These are phyloP conservation scores for Corylus avellana DNA, from an alignment of 306 rosid genomes.

Conservation along the genomic window DNA sequence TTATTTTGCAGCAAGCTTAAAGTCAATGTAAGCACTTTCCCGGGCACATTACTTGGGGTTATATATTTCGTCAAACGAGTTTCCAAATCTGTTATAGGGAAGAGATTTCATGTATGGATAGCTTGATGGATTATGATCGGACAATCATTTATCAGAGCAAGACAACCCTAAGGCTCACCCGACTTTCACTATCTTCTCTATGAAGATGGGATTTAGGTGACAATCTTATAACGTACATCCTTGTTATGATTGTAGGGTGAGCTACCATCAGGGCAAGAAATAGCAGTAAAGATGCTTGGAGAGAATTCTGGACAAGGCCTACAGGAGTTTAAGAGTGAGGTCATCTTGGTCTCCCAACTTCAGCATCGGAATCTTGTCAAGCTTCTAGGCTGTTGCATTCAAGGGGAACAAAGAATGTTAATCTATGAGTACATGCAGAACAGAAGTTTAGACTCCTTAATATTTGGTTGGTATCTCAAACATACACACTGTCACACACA, in stretches of 20 bases:
- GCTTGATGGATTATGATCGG: background rate
- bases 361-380: constrained; percentile 52
- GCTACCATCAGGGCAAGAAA: constrained; percentile 40
- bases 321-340: constrained; percentile 49
- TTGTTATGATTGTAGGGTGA: constrained; percentile 38
- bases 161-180: background rate
- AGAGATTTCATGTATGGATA: background rate
- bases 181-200: background rate
- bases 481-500: background rate
- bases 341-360: constrained; percentile 46
- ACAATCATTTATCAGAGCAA: background rate
- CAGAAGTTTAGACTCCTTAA: constrained; percentile 42
- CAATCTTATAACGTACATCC: background rate
- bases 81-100: background rate
- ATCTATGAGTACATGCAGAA: constrained; percentile 49
- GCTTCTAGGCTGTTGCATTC: constrained; percentile 50
- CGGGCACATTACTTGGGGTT: too few relatives aligned
- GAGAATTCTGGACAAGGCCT: constrained; percentile 45
- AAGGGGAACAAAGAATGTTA: constrained; percentile 41
- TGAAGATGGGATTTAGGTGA: background rate
- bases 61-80: background rate
- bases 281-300: constrained; percentile 46
- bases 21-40: background rate
- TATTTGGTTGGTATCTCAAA: constrained; percentile 42
- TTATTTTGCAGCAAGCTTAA: background rate